Evolutionary conservation across 495 filamentous ascomycete genomes (phyloP).

Genomic region (Bacidia rubella): DNA sequence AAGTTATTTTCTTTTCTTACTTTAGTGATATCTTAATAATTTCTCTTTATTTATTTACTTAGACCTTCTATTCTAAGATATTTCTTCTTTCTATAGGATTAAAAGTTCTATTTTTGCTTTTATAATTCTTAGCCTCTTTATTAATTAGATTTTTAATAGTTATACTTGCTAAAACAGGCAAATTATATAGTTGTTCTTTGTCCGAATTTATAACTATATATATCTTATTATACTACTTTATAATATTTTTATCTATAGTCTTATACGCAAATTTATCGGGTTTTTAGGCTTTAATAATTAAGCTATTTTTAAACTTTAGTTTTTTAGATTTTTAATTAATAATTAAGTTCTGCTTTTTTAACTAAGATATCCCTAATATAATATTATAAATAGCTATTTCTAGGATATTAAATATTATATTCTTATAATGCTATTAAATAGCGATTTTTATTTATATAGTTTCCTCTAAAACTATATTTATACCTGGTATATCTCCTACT

Average conservation of each 20-base stretch:
- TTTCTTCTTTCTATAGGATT: neutral
- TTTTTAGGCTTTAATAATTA: neutral
- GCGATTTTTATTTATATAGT: constrained; percentile 1
- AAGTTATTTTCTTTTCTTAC: no score
- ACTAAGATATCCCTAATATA: neutral
- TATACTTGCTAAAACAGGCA: neutral
- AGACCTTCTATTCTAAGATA: neutral
- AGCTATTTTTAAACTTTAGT: neutral
- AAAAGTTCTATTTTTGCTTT: neutral
- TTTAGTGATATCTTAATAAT: no score
- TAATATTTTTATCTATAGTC: neutral
- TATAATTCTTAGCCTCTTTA: neutral
- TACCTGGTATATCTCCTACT: neutral
- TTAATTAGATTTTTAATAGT: neutral
- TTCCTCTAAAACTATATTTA: neutral
- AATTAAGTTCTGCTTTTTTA: neutral
- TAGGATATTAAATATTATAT: neutral
- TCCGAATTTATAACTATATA: neutral
- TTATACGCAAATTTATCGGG: neutral
- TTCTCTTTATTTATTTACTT: no score
- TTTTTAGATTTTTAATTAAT: neutral
- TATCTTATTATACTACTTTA: neutral
- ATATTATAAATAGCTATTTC: neutral
- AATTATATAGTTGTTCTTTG: neutral
- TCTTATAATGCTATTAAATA: neutral